Conservation (phyloP, 768 basidiomycete genomes). For the Butyriboletus loyo region DNA sequence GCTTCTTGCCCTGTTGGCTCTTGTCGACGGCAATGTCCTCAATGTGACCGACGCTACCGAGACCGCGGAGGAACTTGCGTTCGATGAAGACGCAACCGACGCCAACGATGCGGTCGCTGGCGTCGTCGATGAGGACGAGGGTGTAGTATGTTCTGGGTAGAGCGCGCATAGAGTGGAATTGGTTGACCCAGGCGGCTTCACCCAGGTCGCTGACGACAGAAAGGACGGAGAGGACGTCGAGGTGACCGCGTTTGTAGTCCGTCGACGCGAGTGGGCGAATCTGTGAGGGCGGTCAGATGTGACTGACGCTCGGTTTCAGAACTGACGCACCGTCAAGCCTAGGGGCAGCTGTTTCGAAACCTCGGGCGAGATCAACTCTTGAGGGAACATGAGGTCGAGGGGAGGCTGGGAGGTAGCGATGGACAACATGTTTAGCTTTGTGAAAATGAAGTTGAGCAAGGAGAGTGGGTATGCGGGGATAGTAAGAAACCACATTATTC, state of each 20-base stretch:
- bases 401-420: slow-evolving; percentile 49
- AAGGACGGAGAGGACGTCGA: slow-evolving; percentile 73
- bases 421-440: slow-evolving; percentile 9
- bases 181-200: slow-evolving; percentile 62
- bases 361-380: slow-evolving; percentile 64
- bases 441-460: background rate
- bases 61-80: slow-evolving; percentile 86
- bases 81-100: slow-evolving; percentile 86
- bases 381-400: slow-evolving; percentile 78
- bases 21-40: slow-evolving; percentile 96
- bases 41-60: slow-evolving; percentile 91
- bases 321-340: slow-evolving; percentile 32
- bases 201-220: slow-evolving; percentile 68
- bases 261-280: slow-evolving; percentile 86
- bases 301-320: background rate
- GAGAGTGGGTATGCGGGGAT: background rate
- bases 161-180: slow-evolving; percentile 61
- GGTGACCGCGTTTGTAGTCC: slow-evolving; percentile 80
- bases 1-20: slow-evolving; percentile 84
- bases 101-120: slow-evolving; percentile 76
- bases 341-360: slow-evolving; percentile 57
- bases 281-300: slow-evolving; percentile 38
- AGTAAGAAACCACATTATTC: background rate
- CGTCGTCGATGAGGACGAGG: slow-evolving; percentile 77
- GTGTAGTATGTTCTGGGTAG: slow-evolving; percentile 70